A percentile compares a stretch with the other conserved stretches of the same genome.
Conservation (phyloP, 106 monocot species). For the Posidonia australis region DNA sequence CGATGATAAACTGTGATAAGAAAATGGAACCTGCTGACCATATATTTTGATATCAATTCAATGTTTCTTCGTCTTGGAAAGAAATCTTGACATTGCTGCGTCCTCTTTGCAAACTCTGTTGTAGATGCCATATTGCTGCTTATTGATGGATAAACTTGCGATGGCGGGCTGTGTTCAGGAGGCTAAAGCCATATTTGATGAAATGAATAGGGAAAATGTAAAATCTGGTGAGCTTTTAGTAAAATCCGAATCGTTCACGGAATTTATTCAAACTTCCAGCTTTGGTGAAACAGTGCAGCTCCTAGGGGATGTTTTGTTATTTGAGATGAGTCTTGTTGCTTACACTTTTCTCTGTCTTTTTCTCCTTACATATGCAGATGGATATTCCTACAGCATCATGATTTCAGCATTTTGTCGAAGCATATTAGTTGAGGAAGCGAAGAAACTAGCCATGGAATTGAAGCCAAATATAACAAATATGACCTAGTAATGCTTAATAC, state of each 20-base stretch:
- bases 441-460: slow-evolving; percentile 67
- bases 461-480: slow-evolving; percentile 56
- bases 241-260: slow-evolving; percentile 3
- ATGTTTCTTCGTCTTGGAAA: no score
- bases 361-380: slow-evolving; percentile 64
- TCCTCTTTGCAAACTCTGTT: slow-evolving; percentile 6
- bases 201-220: slow-evolving; percentile 54
- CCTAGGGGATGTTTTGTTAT: no score
- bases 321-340: neutral
- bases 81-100: neutral
- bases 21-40: no score
- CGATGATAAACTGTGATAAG: no score
- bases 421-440: slow-evolving; percentile 54
- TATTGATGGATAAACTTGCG: slow-evolving; percentile 81
- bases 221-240: slow-evolving; percentile 46
- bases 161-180: slow-evolving; percentile 57
- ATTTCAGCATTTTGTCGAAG: slow-evolving; percentile 79
- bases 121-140: slow-evolving; percentile 77
- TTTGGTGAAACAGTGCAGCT: no score
- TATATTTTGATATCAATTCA: no score
- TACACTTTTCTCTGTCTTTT: neutral
- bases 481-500: slow-evolving; percentile 89
- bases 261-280: no score
- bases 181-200: slow-evolving; percentile 59
- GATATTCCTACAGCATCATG: slow-evolving; percentile 85